Conservation (phyloP, 2,329 filamentous ascomycete genomes). For the Lizonia empirigonia region DNA sequence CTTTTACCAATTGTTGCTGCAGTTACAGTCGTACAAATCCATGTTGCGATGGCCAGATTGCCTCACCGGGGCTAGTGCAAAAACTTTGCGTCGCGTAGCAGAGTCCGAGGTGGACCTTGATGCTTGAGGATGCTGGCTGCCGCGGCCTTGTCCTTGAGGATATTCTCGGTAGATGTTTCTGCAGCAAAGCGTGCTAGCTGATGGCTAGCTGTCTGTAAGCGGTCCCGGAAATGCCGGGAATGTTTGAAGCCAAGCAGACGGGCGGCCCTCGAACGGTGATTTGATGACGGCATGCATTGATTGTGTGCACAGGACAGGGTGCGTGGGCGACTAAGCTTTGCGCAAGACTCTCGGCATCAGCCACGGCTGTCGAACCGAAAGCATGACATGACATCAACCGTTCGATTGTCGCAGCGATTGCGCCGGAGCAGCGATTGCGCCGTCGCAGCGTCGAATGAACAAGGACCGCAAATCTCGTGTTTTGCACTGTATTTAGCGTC, state of each 20-base stretch:
- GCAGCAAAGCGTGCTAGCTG: conserved; percentile 1
- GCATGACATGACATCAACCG: conserved; percentile 27
- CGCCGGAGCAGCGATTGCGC: background rate
- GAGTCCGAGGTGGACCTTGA: conserved; percentile 18
- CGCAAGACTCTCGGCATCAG: conserved; percentile 37
- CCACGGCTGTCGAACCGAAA: conserved; percentile 23
- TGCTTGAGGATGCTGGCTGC: conserved; percentile 17
- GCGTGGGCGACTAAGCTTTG: conserved; percentile 35
- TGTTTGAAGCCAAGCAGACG: conserved; percentile 16
- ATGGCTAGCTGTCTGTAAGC: conserved; percentile 5
- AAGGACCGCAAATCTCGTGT: conserved; percentile 8
- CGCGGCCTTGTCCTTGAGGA: conserved; percentile 10
- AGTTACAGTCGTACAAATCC: conserved; percentile 4
- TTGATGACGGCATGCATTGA: conserved; percentile 31
- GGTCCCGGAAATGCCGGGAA: conserved; percentile 19
- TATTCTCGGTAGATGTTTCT: conserved; percentile 1
- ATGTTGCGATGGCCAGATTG: conserved; percentile 10
- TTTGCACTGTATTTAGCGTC: conserved; percentile 2
- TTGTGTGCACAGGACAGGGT: conserved; percentile 5
- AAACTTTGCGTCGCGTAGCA: conserved; percentile 7
- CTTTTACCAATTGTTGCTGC: conserved; percentile 5
- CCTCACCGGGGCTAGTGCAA: conserved; percentile 12
- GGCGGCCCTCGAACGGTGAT: conserved; percentile 9
- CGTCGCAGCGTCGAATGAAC: background rate
- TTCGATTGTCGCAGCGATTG: conserved; percentile 2